Evolutionary conservation across 306 rosid species (phyloP).

Genomic region (Trichosanthes truncata): DNA sequence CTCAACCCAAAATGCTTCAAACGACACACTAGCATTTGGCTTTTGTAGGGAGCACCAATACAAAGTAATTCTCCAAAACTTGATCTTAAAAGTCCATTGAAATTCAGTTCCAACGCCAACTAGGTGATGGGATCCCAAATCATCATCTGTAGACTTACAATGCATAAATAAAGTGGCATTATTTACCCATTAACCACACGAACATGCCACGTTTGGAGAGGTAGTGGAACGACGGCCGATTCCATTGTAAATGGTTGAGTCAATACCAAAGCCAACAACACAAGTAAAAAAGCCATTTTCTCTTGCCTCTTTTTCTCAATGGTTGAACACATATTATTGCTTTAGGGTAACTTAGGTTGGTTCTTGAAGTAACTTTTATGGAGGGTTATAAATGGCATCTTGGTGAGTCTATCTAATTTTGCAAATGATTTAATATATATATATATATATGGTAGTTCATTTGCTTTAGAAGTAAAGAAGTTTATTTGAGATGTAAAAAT

Average conservation of each 20-base stretch:
- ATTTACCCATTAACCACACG: neutral
- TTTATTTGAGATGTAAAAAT: too few species aligned
- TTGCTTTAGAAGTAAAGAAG: too few species aligned
- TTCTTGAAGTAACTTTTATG: too few species aligned
- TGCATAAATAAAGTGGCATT: neutral
- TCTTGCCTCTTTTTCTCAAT: too few species aligned
- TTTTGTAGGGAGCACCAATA: constrained; percentile 7
- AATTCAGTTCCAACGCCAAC: neutral
- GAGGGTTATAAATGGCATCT: too few species aligned
- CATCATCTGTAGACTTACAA: constrained; percentile 12
- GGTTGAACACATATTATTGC: neutral
- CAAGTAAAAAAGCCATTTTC: neutral
- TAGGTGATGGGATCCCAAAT: neutral
- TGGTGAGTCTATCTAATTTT: too few species aligned
- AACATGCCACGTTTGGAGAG: neutral
- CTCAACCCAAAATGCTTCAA: constrained; percentile 11
- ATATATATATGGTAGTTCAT: too few species aligned
- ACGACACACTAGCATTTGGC: neutral
- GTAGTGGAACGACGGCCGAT: neutral
- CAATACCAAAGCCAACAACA: neutral
- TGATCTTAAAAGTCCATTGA: constrained; percentile 4
- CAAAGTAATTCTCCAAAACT: neutral
- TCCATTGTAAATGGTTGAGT: neutral
- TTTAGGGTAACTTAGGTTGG: neutral
- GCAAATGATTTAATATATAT: too few species aligned